Evolutionary conservation across 2,329 filamentous ascomycete species (phyloP).

Genomic region (Fusarium sp.): DNA sequence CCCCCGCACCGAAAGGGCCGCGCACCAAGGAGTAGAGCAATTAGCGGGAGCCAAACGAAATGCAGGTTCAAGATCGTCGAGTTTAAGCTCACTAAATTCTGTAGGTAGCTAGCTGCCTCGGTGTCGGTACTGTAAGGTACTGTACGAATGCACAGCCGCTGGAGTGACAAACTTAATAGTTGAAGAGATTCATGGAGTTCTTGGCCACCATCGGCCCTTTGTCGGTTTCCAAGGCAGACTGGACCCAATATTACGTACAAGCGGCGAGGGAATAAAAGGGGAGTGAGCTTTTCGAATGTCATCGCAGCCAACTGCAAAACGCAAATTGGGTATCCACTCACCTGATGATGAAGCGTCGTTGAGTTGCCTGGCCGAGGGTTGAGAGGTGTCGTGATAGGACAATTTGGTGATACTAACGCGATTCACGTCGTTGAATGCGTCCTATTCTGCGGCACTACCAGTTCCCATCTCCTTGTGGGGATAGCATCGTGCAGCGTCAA

Average conservation of each 20-base stretch:
- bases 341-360: constrained; percentile 5
- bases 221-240: constrained; percentile 18
- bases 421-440: constrained; percentile 11
- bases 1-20: constrained; percentile 25
- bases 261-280: constrained; percentile 16
- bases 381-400: constrained; percentile 13
- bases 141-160: constrained; percentile 13
- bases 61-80: constrained; percentile 32
- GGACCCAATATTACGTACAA: constrained; percentile 33
- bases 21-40: constrained; percentile 32
- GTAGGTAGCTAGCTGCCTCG: constrained; percentile 21
- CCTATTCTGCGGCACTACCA: constrained; percentile 6
- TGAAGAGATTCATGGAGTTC: constrained; percentile 24
- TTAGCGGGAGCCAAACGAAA: constrained; percentile 33
- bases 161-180: constrained; percentile 14
- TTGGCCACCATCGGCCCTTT: constrained; percentile 25
- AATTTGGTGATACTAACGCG: constrained; percentile 6
- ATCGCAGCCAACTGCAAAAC: constrained; percentile 20
- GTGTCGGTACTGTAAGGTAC: constrained; percentile 13
- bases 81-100: constrained; percentile 9
- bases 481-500: constrained; percentile 13
- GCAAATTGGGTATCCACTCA: constrained; percentile 21
- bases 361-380: constrained; percentile 3
- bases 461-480: constrained; percentile 26
- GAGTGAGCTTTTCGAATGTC: constrained; percentile 23